Conservation (phyloP, 2,329 filamentous ascomycete species). For the Colletotrichum cordylinicola region DNA sequence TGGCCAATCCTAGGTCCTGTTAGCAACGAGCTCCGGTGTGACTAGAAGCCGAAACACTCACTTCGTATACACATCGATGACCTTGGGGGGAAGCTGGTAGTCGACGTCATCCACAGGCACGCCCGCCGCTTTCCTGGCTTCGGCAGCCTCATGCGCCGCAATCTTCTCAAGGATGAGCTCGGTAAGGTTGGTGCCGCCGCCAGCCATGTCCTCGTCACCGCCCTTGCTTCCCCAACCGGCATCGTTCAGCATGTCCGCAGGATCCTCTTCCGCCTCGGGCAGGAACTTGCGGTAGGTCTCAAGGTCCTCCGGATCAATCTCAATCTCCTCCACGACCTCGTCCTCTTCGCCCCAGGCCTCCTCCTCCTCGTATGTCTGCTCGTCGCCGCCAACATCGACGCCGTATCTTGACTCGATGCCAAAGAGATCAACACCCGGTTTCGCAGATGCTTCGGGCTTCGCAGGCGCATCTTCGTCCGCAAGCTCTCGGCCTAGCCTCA, state of each 20-base stretch:
- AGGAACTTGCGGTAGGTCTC: conserved; percentile 93
- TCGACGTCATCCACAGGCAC: conserved; percentile 79
- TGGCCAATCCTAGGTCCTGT: conserved; percentile 70
- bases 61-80: conserved; percentile 94
- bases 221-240: conserved; percentile 62
- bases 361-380: conserved; percentile 58
- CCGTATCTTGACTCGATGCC: conserved; percentile 80
- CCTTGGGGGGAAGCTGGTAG: conserved; percentile 86
- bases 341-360: conserved; percentile 83
- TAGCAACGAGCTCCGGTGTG: neutral
- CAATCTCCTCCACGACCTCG: conserved; percentile 72
- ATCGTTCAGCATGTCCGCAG: conserved; percentile 62
- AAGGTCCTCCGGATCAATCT: conserved; percentile 87
- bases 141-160: conserved; percentile 81
- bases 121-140: conserved; percentile 48
- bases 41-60: conserved; percentile 40
- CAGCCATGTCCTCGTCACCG: conserved; percentile 44
- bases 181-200: conserved; percentile 78
- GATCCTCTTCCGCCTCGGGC: conserved; percentile 73
- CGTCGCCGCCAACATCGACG: conserved; percentile 54
- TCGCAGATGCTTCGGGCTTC: conserved; percentile 44
- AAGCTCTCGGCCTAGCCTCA: conserved; percentile 88
- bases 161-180: conserved; percentile 96
- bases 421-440: conserved; percentile 64
- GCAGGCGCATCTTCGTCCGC: conserved; percentile 74